Evolutionary conservation across 257 asterid species (phyloP).

Genomic region (Solanum boliviense): DNA sequence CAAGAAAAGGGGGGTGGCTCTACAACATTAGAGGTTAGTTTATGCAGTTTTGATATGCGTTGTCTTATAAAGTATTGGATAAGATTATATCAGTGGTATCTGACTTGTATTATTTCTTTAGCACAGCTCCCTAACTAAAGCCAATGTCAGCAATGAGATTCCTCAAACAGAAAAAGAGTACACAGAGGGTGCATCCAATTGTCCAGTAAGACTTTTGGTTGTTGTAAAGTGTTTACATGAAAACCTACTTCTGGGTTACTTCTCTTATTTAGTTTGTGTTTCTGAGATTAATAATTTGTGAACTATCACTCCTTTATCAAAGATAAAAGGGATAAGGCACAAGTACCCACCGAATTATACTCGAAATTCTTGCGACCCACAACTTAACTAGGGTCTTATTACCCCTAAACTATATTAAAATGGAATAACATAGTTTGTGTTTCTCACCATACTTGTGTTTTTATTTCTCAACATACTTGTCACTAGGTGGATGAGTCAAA

Average conservation of each 20-base stretch:
- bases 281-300: not conserved
- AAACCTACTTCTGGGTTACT: not conserved
- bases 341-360: no score
- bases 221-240: not conserved
- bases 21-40: conserved; percentile 11
- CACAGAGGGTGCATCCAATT: conserved; percentile 4
- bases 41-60: not conserved
- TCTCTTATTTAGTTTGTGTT: not conserved
- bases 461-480: no score
- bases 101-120: not conserved
- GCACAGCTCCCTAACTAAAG: conserved; percentile 6
- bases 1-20: conserved; percentile 14
- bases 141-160: not conserved
- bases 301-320: not conserved
- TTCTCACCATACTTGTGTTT: no score
- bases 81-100: not conserved
- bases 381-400: no score
- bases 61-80: not conserved
- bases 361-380: no score
- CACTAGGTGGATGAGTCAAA: no score
- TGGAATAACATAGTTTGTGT: no score
- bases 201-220: not conserved
- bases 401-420: no score
- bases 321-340: not conserved
- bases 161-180: conserved; percentile 1